Evolutionary conservation across 1,284 basidiomycete genomes (phyloP), one percentile per base, ranked within the genome.

Genomic region (Rhodotorula glutinis): DNA sequence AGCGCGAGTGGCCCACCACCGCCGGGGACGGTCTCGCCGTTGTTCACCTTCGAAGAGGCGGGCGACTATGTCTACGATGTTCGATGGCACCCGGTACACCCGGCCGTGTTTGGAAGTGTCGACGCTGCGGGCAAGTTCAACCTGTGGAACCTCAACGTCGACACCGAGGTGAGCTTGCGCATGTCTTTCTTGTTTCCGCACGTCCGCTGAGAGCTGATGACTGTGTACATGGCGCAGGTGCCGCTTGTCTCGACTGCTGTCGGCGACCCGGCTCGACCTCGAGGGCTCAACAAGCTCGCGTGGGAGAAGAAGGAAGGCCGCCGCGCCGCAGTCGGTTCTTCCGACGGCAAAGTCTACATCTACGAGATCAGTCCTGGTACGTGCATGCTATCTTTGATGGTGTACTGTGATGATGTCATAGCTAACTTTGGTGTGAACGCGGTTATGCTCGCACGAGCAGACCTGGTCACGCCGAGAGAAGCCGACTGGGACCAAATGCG

Each of bases 51-150:
- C 75, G 94, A 98, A 74, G 94, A 97, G 79, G 88, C 91, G 17
- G 91, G 92, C 78, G 95, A 98, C 78, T 98, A 98, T 77, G 92
- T 98, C n/a, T 98, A 96, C 80, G 95, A 98, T 79, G 93, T 93
- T 57, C 89, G 88, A 77, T 99, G 96, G 96, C 94, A 98, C 78
- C 92, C 94, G 2, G 82, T 86, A 33, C 94, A 98, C 78, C 96
- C 96, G 7, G 92, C 93, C 0, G 70, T 96, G 53, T 99, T 98
- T 78, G 95, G 90, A 21, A 87, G 87, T 7, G 96, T 92, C 2
- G 94, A 98, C 78, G 96, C 93, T 0, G 88, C 89, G 3, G 96
- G 95, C 43, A 89, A 88, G 76, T 93, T 99, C 79, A 92, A 98
- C 77, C 76, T 99, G 55, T 98, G 93, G 92, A 96, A 99, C 79